A percentile compares a stretch with the other conserved stretches of the same genome.
Conservation (phyloP, 1,284 basidiomycete species). For the Ceratorhiza oryzae-sativae region DNA sequence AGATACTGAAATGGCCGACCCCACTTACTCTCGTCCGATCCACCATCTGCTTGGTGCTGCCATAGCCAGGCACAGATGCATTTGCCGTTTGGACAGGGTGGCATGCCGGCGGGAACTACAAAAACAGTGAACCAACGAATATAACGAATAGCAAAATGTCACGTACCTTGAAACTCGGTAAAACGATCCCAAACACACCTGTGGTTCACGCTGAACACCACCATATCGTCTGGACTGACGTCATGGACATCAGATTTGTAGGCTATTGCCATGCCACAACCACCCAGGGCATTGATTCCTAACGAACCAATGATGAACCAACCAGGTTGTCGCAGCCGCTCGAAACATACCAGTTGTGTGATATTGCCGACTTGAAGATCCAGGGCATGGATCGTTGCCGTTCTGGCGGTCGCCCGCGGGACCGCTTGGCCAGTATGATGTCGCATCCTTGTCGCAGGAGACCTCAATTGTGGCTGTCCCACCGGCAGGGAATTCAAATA, state of each 20-base stretch:
- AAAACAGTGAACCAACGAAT: not conserved
- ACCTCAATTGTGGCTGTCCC: conserved; percentile 59
- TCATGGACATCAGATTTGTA: conserved; percentile 64
- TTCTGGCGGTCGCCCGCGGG: conserved; percentile 37
- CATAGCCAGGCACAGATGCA: conserved; percentile 78
- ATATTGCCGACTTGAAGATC: not conserved
- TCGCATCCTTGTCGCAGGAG: conserved; percentile 58
- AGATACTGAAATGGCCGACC: not conserved
- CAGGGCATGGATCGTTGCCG: conserved; percentile 19
- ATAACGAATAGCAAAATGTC: not conserved
- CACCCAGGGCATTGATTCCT: conserved; percentile 61
- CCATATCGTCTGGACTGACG: conserved; percentile 70
- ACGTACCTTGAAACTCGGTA: conserved; percentile 61
- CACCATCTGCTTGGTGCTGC: conserved; percentile 46
- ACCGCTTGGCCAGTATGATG: conserved; percentile 40
- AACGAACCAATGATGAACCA: not conserved
- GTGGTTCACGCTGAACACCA: conserved; percentile 75
- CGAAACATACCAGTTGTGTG: not conserved
- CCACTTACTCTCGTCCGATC: conserved; percentile 49
- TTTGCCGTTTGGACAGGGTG: conserved; percentile 67
- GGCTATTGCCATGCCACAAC: conserved; percentile 73
- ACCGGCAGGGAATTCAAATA: conserved; percentile 67
- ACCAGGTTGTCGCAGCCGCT: not conserved
- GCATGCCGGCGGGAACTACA: conserved; percentile 65
- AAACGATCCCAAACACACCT: conserved; percentile 72